A percentile compares a stretch with the other conserved stretches of the same genome.
Evolutionary conservation across 768 basidiomycete genomes (phyloP).

Genomic region (Pulveroboletus sp.): DNA sequence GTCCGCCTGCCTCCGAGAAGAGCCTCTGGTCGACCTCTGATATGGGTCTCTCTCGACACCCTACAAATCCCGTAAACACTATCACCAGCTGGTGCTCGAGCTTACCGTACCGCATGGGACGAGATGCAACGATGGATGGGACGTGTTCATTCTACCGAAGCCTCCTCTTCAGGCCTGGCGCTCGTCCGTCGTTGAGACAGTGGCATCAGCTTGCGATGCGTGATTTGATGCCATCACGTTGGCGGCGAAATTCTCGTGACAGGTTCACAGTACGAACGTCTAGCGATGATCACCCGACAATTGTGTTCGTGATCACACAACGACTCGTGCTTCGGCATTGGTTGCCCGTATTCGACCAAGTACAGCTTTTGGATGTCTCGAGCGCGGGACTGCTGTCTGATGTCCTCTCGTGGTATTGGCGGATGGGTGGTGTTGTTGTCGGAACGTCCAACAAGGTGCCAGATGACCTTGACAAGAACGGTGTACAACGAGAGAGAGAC

Average conservation of each 20-base stretch:
- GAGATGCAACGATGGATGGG: background rate
- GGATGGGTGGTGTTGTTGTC: conserved; percentile 49
- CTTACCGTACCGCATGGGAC: background rate
- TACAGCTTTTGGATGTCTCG: conserved; percentile 50
- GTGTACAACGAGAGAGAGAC: conserved; percentile 40
- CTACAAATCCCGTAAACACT: too few species aligned
- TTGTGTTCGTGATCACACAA: too few species aligned
- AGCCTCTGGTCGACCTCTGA: background rate
- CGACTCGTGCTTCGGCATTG: conserved; percentile 44
- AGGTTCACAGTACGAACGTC: conserved; percentile 14
- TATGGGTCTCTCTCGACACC: background rate
- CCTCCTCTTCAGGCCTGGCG: background rate
- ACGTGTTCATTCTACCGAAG: background rate
- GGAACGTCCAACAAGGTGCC: conserved; percentile 48
- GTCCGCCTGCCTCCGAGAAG: background rate
- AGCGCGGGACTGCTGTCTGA: too few species aligned
- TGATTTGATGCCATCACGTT: conserved; percentile 20
- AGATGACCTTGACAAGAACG: conserved; percentile 53
- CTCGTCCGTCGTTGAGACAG: conserved; percentile 4
- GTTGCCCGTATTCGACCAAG: conserved; percentile 50
- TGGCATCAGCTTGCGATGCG: conserved; percentile 7
- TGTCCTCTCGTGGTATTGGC: conserved; percentile 61
- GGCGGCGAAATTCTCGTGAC: conserved; percentile 18
- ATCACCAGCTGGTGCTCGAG: too few species aligned
- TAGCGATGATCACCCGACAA: too few species aligned